A percentile compares a stretch with the other conserved stretches of the same genome.
Conservation (phyloP, 768 basidiomycete genomes). For the Myochromella boudieri region DNA sequence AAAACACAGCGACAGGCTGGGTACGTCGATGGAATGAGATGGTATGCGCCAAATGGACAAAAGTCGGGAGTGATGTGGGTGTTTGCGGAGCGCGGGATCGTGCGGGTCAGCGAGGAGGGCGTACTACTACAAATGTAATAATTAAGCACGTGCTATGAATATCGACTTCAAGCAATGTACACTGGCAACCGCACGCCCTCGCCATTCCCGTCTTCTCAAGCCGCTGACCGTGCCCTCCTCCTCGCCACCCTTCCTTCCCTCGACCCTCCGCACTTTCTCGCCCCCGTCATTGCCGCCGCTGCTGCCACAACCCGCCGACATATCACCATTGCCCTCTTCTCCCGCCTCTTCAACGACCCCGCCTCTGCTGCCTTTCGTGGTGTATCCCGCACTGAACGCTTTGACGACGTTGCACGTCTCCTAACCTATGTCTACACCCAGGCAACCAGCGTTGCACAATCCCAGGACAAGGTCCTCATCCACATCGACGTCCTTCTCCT, state of each 20-base stretch:
- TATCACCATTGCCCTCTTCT: constrained; percentile 66
- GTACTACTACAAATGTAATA: no score
- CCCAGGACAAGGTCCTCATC: constrained; percentile 67
- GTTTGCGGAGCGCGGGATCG: no score
- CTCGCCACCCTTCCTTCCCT: constrained; percentile 55
- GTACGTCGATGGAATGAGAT: no score
- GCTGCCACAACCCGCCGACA: constrained; percentile 43
- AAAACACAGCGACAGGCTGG: no score
- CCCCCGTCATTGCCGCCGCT: constrained; percentile 51
- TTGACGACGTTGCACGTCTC: constrained; percentile 71
- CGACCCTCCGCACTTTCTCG: constrained; percentile 54
- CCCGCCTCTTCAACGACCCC: constrained; percentile 52
- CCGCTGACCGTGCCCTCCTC: constrained; percentile 38
- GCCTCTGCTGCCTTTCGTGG: constrained; percentile 21
- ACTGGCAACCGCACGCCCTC: constrained; percentile 12
- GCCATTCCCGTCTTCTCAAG: constrained; percentile 23
- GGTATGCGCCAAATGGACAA: no score
- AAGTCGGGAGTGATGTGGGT: no score
- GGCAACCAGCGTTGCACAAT: constrained; percentile 74
- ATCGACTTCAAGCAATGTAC: constrained; percentile 13
- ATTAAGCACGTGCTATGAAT: no score
- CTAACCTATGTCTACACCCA: constrained; percentile 85
- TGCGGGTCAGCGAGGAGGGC: no score
- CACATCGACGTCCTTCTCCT: constrained; percentile 76
- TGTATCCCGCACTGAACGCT: constrained; percentile 44